Conservation (phyloP, 345 rosid species). For the Capsella bursapastoris region DNA sequence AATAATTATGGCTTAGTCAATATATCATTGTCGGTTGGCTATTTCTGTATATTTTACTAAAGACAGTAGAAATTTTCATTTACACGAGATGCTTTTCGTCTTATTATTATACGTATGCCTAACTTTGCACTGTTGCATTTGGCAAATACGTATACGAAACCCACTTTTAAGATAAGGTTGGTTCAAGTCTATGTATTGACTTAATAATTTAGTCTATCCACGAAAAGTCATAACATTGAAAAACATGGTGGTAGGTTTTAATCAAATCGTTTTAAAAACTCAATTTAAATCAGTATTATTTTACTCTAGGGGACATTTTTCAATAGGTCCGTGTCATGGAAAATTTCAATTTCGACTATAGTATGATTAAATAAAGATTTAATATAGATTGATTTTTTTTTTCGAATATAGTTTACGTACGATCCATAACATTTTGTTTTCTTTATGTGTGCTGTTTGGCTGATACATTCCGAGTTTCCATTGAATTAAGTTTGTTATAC, state of each 20-base stretch:
- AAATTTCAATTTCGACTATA: neutral
- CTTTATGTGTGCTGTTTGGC: neutral
- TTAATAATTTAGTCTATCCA: constrained; percentile 13
- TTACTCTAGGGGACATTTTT: constrained; percentile 1
- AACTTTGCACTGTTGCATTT: neutral
- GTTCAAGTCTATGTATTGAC: constrained; percentile 29
- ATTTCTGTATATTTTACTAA: neutral
- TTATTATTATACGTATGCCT: neutral
- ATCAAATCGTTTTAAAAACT: neutral
- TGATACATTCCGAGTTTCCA: neutral
- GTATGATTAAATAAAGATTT: neutral
- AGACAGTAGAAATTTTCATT: neutral
- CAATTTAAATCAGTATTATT: neutral
- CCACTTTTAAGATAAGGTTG: constrained; percentile 28
- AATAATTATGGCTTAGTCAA: neutral
- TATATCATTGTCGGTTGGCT: neutral
- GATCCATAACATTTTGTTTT: neutral
- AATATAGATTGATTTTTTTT: neutral
- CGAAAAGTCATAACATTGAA: constrained; percentile 31
- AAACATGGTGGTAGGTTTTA: constrained; percentile 25
- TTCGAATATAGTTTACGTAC: neutral
- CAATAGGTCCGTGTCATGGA: constrained; percentile 17
- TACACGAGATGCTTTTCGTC: neutral
- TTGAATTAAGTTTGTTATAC: neutral
- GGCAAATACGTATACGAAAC: constrained; percentile 24